Base-by-base conservation (phyloP, 805 yeast species). In the Ogataea naganishii region DNA sequence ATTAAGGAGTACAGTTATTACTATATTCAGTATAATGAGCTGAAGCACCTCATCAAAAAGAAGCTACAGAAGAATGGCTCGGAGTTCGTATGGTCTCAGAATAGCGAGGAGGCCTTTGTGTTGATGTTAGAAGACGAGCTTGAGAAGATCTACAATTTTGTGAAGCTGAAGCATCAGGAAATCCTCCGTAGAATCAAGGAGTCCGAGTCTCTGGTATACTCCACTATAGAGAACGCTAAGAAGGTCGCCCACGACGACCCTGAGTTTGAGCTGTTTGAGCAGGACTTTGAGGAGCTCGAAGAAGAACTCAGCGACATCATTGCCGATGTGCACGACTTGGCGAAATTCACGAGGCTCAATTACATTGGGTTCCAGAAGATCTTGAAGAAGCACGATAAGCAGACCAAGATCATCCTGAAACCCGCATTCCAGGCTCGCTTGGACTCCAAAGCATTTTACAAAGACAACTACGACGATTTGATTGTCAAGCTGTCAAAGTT, bases 291-390 rank as follows among this genome's bases (percentile, higher is more conserved):
- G 41, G 78, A 72, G 33, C 58, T 81, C 32, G 92, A 82, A 52
- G 81, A 78, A 36, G 88, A 80, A 42, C 58, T 81, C 35, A 69
- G 79, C 33, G 96, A 88, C 45, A 78, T 92, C 44, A 88, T 92
- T 56, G 96, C 96, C 14, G 96, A 88, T 59, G 96, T 92, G 26
- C 96, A 92, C 50, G 98, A 92, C 56, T 69, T 92, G 47, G 95
- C 95, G 41, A 89, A 89, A 54, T 92, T 84, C 56, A 75, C 96
- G 13, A 72, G 95, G 38, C 71, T 92, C 51, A 92, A 92, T 58
- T 92, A 92, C 63, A 88, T 95, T 14, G 98, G 98, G 2, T 92
- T 92, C 65, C 95, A 85, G 57, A 92, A 92, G 58, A 92, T 92
- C 44, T 73, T 92, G 50, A 92, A 92, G 62, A 92, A 92, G 59